These are phyloP conservation scores for Rutidosis leptorrhynchoides DNA, from an alignment of 129 eudicot species.

Conservation along the genomic window DNA sequence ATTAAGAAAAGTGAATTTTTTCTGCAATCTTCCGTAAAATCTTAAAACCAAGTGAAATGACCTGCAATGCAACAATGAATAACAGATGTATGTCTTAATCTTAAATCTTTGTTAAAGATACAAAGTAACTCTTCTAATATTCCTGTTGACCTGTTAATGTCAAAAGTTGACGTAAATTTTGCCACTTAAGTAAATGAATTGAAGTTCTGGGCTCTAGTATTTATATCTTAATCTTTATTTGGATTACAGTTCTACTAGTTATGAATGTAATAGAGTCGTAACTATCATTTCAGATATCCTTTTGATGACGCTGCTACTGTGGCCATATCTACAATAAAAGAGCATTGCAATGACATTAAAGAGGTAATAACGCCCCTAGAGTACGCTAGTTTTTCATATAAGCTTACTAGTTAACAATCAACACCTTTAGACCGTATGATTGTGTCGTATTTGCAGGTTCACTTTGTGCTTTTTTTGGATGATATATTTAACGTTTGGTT, in stretches of 20 bases:
- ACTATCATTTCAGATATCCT: conserved; percentile 68
- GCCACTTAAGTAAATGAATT: neutral
- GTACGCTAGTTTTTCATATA: neutral
- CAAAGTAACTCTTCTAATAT: neutral
- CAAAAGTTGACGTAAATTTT: neutral
- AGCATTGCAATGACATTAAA: conserved; percentile 54
- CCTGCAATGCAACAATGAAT: neutral
- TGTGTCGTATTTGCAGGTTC: conserved; percentile 53
- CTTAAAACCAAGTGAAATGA: neutral
- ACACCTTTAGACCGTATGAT: neutral
- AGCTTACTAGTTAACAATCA: neutral
- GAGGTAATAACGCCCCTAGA: conserved; percentile 49
- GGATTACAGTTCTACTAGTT: neutral
- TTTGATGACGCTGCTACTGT: conserved; percentile 85
- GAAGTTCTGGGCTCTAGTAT: neutral
- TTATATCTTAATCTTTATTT: neutral
- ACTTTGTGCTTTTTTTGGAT: conserved; percentile 72
- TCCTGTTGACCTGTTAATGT: neutral
- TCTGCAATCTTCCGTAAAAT: neutral
- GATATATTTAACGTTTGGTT: conserved; percentile 67
- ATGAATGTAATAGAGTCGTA: neutral
- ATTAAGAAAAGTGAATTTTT: neutral
- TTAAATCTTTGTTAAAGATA: neutral
- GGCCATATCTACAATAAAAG: conserved; percentile 82
- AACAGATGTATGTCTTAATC: neutral